These are phyloP conservation scores for Selenicereus undatus DNA, from an alignment of 148 eudicot genomes.

Conservation along the genomic window DNA sequence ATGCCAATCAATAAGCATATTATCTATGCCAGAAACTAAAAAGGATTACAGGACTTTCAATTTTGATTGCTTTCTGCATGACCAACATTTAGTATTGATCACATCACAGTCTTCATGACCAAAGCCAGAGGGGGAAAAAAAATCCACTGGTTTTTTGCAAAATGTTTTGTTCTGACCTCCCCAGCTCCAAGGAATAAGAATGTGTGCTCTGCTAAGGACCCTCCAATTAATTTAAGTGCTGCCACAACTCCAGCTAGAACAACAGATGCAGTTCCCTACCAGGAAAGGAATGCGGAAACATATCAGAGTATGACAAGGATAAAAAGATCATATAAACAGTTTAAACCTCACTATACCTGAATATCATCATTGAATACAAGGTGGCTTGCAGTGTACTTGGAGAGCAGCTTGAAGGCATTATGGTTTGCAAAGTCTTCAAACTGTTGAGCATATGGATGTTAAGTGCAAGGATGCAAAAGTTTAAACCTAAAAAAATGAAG, in stretches of 20 bases:
- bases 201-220: conserved; percentile 73
- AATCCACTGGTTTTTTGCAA: background rate
- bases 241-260: conserved; percentile 86
- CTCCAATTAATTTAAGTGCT: conserved; percentile 72
- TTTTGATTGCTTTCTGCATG: too few relatives aligned
- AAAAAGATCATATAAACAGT: background rate
- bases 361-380: conserved; percentile 95
- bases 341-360: conserved; percentile 45
- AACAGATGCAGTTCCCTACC: conserved; percentile 88
- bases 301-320: conserved; percentile 10
- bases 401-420: conserved; percentile 88
- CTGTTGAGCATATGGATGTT: conserved; percentile 22
- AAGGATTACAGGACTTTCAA: too few relatives aligned
- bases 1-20: too few relatives aligned
- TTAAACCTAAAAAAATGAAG: background rate
- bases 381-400: conserved; percentile 69
- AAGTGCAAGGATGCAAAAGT: background rate
- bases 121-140: background rate
- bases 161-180: conserved; percentile 47
- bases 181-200: conserved; percentile 95
- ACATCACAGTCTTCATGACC: background rate
- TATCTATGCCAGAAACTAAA: too few relatives aligned
- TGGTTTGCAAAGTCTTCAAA: conserved; percentile 98
- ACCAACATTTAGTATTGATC: too few relatives aligned
- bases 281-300: background rate